Evolutionary conservation across 1,139 yeast genomes (phyloP), one percentile per base, ranked within the genome.

Genomic region (Wickerhamiella infanticola): DNA sequence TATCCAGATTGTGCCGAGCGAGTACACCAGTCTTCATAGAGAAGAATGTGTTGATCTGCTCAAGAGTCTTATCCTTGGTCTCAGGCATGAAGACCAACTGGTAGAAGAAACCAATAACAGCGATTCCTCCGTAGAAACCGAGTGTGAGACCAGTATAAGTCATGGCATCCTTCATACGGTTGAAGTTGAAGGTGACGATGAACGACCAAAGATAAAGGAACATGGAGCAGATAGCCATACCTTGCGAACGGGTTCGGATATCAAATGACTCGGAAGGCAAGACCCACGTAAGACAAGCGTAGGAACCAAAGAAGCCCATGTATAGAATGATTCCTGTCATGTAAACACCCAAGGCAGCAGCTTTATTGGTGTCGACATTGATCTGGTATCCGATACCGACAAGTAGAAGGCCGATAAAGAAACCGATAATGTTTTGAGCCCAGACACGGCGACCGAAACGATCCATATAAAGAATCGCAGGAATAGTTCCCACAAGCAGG

Each of bases 51-150:
- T 75, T 78, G 50, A 75, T 72, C 61, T 75, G 79, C 62, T 75
- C 81, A 57, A 75, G 65, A 23, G 79, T 73, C 59, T 69, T 69
- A 51, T 71, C 74, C 56, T 73, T 73, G 5, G 80, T 75, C 61
- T 75, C 81, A 27, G 78, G 78, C 59, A 59, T 57, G 50, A 57
- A 59, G 43, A 59, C 46, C 44, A 72, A 51, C 62, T 75, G 81
- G 63, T 76, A 76, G 47, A 75, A 57, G 58, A 73, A 66, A 39
- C 79, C 81, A 27, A 76, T 49, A 48, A 73, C 69, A 1, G 79
- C 79, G 55, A 76, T 69, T 44, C 81, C 81, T 46, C 81, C 81
- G 55, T 74, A 76, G 67, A 76, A 76, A 1, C 81, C 81, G 44
- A 75, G 61, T 5, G 77, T 69, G 51, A 77, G 65, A 37, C 81